phyloP scores from a whole-genome alignment of 208 protist genomes.

The Leishmania arabica region DNA sequence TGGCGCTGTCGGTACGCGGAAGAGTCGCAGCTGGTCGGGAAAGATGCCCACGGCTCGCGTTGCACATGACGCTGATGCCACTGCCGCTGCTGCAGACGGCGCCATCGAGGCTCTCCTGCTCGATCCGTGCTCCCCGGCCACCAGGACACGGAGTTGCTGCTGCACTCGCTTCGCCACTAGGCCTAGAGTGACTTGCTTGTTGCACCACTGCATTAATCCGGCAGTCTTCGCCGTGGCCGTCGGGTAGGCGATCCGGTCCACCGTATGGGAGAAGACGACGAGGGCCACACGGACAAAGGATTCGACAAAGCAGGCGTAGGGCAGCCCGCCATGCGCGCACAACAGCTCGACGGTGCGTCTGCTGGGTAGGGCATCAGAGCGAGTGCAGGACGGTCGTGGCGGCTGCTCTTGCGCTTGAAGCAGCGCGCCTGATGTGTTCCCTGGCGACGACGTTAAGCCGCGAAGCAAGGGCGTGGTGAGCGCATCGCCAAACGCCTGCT shows the following conservation, averaged over 20 bases:
- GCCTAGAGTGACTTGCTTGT: conserved; percentile 55
- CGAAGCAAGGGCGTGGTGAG: conserved; percentile 46
- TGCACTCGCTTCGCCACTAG: conserved; percentile 35
- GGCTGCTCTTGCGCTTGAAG: neutral
- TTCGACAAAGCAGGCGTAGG: conserved; percentile 70
- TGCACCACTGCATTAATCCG: conserved; percentile 78
- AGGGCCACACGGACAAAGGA: conserved; percentile 75
- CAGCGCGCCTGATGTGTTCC: neutral
- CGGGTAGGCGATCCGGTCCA: conserved; percentile 51
- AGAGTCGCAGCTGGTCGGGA: conserved; percentile 22
- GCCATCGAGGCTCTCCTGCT: neutral
- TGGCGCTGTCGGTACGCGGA: conserved; percentile 8
- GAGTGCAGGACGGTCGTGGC: neutral
- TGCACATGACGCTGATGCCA: conserved; percentile 4
- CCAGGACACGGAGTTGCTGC: conserved; percentile 1
- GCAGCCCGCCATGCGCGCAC: conserved; percentile 35
- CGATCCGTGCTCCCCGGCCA: neutral
- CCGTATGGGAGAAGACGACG: conserved; percentile 62
- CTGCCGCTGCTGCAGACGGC: neutral
- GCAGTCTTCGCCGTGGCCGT: conserved; percentile 51
- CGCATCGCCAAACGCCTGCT: conserved; percentile 61
- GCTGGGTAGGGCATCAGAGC: no score
- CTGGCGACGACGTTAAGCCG: conserved; percentile 8
- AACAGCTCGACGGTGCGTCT: conserved; percentile 12
- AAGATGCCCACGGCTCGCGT: conserved; percentile 6